Evolutionary conservation across 2,329 filamentous ascomycete species (phyloP).

Genomic region (Sphaerostilbella broomeana): DNA sequence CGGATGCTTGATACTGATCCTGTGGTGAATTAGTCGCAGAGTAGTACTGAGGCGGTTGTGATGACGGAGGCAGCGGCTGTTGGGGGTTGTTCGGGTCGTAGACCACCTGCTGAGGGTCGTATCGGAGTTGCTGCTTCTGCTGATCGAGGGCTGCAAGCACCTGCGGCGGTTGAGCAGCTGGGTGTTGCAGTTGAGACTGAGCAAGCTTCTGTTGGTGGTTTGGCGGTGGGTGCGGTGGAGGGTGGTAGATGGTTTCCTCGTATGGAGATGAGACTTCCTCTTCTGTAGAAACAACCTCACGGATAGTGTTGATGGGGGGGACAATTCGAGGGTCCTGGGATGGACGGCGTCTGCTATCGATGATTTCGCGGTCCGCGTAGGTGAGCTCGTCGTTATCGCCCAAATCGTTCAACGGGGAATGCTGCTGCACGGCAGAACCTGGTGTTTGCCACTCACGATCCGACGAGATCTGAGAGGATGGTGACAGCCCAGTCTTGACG

Average conservation of each 20-base stretch:
- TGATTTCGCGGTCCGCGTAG: slow-evolving; percentile 25
- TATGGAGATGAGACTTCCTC: slow-evolving; percentile 38
- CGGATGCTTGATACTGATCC: slow-evolving; percentile 29
- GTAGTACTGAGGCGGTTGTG: slow-evolving; percentile 17
- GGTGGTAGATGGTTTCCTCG: slow-evolving; percentile 38
- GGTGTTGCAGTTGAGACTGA: slow-evolving; percentile 19
- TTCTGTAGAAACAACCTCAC: slow-evolving; percentile 39
- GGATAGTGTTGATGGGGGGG: slow-evolving; percentile 35
- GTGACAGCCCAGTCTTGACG: slow-evolving; percentile 36
- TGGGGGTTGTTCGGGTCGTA: slow-evolving; percentile 31
- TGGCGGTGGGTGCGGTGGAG: slow-evolving; percentile 17
- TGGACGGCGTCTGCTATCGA: slow-evolving; percentile 34
- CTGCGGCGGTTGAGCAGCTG: slow-evolving; percentile 17
- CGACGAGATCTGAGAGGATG: slow-evolving; percentile 13
- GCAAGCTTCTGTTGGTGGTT: slow-evolving; percentile 19
- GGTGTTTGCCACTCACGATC: slow-evolving; percentile 19
- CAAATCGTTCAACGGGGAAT: slow-evolving; percentile 39
- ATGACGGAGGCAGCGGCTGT: slow-evolving; percentile 18
- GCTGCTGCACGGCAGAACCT: slow-evolving; percentile 17
- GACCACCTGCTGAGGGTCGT: slow-evolving; percentile 28
- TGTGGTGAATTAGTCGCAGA: slow-evolving; percentile 15
- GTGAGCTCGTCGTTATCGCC: slow-evolving; percentile 34
- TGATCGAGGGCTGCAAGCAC: slow-evolving; percentile 13
- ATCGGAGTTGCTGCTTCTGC: slow-evolving; percentile 28
- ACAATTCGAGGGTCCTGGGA: slow-evolving; percentile 34